Conservation (phyloP, 2,329 filamentous ascomycete genomes). For the Fusarium graminum region DNA sequence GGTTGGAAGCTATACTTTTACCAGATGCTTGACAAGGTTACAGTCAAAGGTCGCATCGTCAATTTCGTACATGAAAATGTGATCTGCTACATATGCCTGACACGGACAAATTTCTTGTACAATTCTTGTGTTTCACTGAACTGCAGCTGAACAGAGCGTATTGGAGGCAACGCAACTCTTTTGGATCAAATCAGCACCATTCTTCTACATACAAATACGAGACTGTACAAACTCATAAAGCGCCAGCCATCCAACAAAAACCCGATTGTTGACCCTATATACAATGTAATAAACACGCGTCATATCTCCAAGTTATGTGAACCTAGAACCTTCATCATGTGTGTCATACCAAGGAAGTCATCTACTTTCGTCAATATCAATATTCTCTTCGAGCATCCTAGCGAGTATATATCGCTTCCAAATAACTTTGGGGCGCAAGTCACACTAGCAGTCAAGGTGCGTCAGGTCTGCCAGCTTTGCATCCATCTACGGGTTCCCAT, state of each 20-base stretch:
- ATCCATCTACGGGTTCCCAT: not conserved
- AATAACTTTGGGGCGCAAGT: not conserved
- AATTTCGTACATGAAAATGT: not conserved
- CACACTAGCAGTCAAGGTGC: not conserved
- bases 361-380: not conserved
- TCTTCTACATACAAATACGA: constrained; percentile 17
- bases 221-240: constrained; percentile 8
- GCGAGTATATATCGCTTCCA: not conserved
- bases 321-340: constrained; percentile 22
- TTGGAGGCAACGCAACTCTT: not conserved
- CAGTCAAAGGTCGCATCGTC: not conserved
- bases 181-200: not conserved
- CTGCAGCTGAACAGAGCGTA: not conserved
- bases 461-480: not conserved
- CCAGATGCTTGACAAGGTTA: constrained; percentile 5
- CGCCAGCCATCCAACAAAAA: constrained; percentile 1
- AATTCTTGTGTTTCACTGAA: not conserved
- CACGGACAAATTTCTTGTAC: not conserved
- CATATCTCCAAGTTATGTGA: constrained; percentile 9
- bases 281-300: constrained; percentile 27
- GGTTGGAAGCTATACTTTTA: constrained; percentile 38
- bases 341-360: constrained; percentile 10
- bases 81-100: not conserved
- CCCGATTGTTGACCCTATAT: constrained; percentile 21
- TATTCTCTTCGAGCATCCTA: not conserved